Base-by-base conservation (phyloP, 768 basidiomycete genomes). In the Cyclocybe aegerita region DNA sequence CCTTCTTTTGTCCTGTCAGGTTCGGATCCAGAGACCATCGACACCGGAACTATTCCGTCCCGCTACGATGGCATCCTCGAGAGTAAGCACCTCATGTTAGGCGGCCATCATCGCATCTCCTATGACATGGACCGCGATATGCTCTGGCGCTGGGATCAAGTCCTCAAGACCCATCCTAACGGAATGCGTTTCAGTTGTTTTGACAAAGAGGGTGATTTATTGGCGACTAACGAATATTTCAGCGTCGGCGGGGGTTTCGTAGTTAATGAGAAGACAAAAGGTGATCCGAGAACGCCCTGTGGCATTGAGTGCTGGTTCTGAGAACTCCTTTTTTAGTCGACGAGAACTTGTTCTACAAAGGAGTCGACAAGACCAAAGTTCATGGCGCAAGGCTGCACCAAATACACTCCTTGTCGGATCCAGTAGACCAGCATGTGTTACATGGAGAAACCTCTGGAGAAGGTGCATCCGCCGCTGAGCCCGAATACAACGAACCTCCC, bases 221-320 rank as follows among this genome's bases (percentile, higher is more conserved):
- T 98, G 50, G 95, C 95, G 1, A 94, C 92, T 9, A 98, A 98
- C 58, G 90, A 94, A 64, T 98, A 96, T 61, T 97, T 91, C 64
- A 92, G 89, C 48, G 93, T 97, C 43, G 93, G 93, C 2, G 93
- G 93, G 39, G 93, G 93, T 2, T 97, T 96, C 63, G 93, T 96
- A 3, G 93, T 97, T 17, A 97, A 97, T 60, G 90, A 94, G 36
- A 90, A 93, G 65, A 97, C 93, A 1, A 88, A 94, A 76, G 85
- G 90, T 86, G 57, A 61, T 55, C 12, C 8, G 17, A 37, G 39
- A 16, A 8, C 35, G 9, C 30, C 49, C 44, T 45, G 33, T 9
- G 9, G 49, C 12, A 30, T 39, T 16, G 40, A 42, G 5, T 47
- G 43, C 23, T 12, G 44, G 17, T 38, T 39, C 50, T 51, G 30